Conservation (phyloP, 2,329 filamentous ascomycete species). For the Clonostachys chloroleuca region DNA sequence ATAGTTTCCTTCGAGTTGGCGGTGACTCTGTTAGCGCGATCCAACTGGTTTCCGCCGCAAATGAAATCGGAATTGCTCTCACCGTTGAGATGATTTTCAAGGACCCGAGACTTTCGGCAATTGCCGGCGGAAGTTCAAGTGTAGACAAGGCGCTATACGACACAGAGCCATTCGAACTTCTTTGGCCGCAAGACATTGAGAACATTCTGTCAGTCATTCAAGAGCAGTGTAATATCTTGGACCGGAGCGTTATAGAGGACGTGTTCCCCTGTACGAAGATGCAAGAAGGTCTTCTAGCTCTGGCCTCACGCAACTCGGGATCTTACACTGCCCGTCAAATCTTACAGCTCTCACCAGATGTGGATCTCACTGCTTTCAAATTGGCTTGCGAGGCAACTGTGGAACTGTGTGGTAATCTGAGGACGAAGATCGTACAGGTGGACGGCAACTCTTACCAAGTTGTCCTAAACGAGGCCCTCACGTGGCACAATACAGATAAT, state of each 20-base stretch:
- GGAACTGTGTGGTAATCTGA: background rate
- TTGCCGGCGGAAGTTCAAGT: background rate
- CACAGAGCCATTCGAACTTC: background rate
- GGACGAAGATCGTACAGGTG: constrained; percentile 4
- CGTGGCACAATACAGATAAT: background rate
- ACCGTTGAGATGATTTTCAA: constrained; percentile 1
- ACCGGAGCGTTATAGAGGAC: constrained; percentile 13
- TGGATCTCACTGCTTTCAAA: constrained; percentile 8
- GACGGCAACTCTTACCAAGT: constrained; percentile 1
- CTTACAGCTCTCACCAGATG: constrained; percentile 7
- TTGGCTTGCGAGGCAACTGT: constrained; percentile 5
- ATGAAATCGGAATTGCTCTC: background rate
- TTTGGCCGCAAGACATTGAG: background rate
- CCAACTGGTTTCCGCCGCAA: constrained; percentile 2
- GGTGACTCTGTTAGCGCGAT: constrained; percentile 8
- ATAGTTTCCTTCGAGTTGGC: constrained; percentile 7
- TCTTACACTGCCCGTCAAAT: constrained; percentile 23
- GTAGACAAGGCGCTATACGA: background rate
- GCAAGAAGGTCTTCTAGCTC: constrained; percentile 27
- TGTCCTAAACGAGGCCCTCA: background rate
- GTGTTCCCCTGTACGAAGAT: constrained; percentile 27
- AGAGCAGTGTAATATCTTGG: constrained; percentile 1
- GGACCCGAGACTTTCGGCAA: background rate
- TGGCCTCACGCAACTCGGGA: constrained; percentile 18
- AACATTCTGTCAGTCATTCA: background rate